Evolutionary conservation across 179 eudicot species (phyloP), one percentile per base, ranked within the genome.

Genomic region (Carnegiea gigantea): DNA sequence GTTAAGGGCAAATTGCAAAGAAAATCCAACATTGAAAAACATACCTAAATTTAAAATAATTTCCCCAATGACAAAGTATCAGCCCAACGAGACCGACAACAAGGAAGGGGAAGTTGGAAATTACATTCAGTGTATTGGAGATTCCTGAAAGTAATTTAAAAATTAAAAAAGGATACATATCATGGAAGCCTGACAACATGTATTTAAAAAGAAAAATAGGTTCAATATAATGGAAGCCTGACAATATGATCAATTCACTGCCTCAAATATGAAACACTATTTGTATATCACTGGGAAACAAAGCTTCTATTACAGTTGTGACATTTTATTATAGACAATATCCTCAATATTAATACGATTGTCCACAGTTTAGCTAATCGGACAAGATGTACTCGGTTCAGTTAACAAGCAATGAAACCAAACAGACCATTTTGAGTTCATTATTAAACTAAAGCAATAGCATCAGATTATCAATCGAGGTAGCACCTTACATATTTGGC

Each of bases 41-140:
- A 26, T 85, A 94, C 99, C 99, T 95, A 82, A 95, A 83, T 82
- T 89, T 87, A 59, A 95, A 92, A 83, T 89, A 92, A 84, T 95
- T 91, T 77, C 90, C 85, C 76, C 87, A 85, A 80, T 85, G 87
- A 86, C 95, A 92, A 82, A 95, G 93, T 70, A 94, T 78, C 77
- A 95, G 91, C 73, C 99, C 98, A 53, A 89, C 49, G 17, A 94
- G 83, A 83, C 99, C 99, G 82, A 94, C 84, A 65, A 95, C 84
- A 71, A 94, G 85, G 85, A 95, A 95, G 7, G 98, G 99, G 76
- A 91, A 86, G 83, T 93, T 95, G 79, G 99, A 95, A 76, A 94
- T 80, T 77, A 95, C 99, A 83, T 95, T 92, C 84, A 95, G 86
- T 33, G 89, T 75, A 79, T 95, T 95, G 4, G 99, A 97, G 86